phyloP scores from a whole-genome alignment of 305 asterid genomes.

The Withania somnifera region DNA sequence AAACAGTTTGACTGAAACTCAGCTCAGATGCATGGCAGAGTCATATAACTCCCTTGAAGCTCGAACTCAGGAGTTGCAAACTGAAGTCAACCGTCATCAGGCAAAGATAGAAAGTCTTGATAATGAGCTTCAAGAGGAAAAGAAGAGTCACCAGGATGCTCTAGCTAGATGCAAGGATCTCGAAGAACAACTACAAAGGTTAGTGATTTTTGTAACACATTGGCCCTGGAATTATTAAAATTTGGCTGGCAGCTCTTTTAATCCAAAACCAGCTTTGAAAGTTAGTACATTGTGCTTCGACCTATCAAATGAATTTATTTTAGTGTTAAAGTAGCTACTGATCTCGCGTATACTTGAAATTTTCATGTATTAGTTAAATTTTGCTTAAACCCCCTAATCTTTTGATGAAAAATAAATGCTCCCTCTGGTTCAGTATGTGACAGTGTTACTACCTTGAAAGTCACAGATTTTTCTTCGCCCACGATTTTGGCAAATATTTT shows the following conservation, averaged over 20 bases:
- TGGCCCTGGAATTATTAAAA: not conserved
- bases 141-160: constrained; percentile 43
- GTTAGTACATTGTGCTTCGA: not conserved
- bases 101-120: constrained; percentile 50
- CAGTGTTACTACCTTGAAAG: no score
- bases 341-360: not conserved
- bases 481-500: not conserved
- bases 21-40: constrained; percentile 97
- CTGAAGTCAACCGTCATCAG: constrained; percentile 53
- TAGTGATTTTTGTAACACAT: not conserved
- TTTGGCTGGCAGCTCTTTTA: not conserved
- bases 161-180: constrained; percentile 57
- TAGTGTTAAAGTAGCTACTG: not conserved
- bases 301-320: not conserved
- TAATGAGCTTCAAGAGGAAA: constrained; percentile 69
- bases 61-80: constrained; percentile 63
- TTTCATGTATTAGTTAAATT: not conserved
- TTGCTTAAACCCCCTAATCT: not conserved
- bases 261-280: not conserved
- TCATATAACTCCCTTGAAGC: constrained; percentile 81
- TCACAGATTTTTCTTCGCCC: not conserved
- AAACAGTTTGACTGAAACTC: constrained; percentile 87
- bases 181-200: constrained; percentile 71
- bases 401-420: not conserved
- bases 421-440: no score